Conservation (phyloP, 1,284 basidiomycete species). For the Singerocomus inundabilis region DNA sequence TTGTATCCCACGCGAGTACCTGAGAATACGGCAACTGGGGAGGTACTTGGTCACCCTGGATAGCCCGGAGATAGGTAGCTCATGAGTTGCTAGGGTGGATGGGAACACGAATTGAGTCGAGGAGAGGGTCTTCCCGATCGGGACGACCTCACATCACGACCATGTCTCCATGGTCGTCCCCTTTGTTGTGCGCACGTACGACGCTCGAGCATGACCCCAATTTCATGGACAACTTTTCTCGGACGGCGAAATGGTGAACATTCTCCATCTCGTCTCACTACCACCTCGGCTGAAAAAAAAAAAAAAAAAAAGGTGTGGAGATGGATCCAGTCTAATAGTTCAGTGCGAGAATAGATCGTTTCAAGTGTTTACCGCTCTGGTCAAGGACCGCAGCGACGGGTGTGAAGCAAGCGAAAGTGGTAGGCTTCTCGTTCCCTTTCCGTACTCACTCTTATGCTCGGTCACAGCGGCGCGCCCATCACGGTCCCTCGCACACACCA, state of each 20-base stretch:
- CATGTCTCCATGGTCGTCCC: no score
- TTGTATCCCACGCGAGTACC: no score
- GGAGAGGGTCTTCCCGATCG: no score
- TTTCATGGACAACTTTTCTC: slow-evolving; percentile 43
- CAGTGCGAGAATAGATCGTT: slow-evolving; percentile 63
- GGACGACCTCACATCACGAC: no score
- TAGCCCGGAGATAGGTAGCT: no score
- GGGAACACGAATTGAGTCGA: no score
- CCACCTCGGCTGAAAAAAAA: slow-evolving; percentile 1
- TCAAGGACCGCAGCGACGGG: not conserved
- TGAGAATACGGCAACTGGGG: no score
- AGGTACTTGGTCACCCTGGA: no score
- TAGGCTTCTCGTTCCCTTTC: slow-evolving; percentile 2
- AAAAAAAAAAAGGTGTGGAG: slow-evolving; percentile 54
- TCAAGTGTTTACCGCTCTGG: slow-evolving; percentile 39
- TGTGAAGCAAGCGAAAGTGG: slow-evolving; percentile 4
- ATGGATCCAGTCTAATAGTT: slow-evolving; percentile 56
- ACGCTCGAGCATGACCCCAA: slow-evolving; percentile 23
- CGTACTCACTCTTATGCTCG: not conserved
- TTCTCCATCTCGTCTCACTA: slow-evolving; percentile 3
- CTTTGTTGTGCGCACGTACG: slow-evolving; percentile 6
- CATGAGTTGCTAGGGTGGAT: no score
- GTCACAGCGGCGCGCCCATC: slow-evolving; percentile 1
- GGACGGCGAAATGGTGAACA: slow-evolving; percentile 50
- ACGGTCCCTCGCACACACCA: slow-evolving; percentile 8